Evolutionary conservation across 768 basidiomycete species (phyloP), one percentile per base, ranked within the genome.

Genomic region (Hemileccinum impolitum): DNA sequence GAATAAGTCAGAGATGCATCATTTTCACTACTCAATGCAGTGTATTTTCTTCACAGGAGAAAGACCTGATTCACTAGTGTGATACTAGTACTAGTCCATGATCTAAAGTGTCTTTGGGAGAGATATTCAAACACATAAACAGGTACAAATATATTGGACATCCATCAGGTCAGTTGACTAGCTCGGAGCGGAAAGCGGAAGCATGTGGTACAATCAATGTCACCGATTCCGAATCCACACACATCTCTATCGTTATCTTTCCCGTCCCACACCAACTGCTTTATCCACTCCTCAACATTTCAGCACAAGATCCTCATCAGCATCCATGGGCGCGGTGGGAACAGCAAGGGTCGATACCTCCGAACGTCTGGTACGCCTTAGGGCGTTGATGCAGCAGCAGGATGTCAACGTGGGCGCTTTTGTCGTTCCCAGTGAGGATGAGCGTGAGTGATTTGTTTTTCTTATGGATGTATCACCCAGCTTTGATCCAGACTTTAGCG

Each of bases 351-450:
- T 90, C 23, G 59, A 84, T 65, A 90, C 90, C 4, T 73, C 81
- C 3, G 68, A 78, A 43, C 75, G 87, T 45, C 74, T 95, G 6
- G 70, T 73, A 18, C 73, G 68, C 41, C 74, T 95, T 42, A 74
- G 92, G 41, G 76, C 78, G 64, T 70, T 90, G 59, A 88, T 95
- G 89, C 75, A 69, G 47, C 66, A 74, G 58, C 69, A 72, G 32
- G 70, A 77, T 53, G 59, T 71, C 48, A 69, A 76, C 44, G 75
- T 95, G 1, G 76, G 85, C 48, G 89, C 86, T 0, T 81, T 87
- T 58, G 79, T 97, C 1, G 81, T 97, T 38, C 90, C 91, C 4
- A 92, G 88, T 54, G 94, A 93, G 68, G 95, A 98, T 70, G 88
- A 91, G 61, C 95, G 94, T 88, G 68, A 63, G 84, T 78, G 1